Percentiles rank a stretch among this genome's conserved stretches.
Conservation (phyloP, 1,139 yeast genomes). For the Suhomyces bokatorum region DNA sequence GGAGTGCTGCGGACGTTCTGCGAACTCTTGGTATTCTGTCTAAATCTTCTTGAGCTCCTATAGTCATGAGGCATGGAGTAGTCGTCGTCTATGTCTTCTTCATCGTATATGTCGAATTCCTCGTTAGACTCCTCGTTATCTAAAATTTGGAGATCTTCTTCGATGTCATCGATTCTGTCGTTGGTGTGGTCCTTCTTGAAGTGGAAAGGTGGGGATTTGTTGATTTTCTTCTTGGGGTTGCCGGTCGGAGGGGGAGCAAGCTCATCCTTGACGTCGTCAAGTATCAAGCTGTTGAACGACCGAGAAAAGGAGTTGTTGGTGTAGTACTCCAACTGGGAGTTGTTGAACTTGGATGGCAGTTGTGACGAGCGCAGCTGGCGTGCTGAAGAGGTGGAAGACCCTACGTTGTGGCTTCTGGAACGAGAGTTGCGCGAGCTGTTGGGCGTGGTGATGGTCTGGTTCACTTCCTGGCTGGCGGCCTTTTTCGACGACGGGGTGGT, state of each 20-base stretch:
- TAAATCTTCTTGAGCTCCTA: neutral
- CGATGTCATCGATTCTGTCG: constrained; percentile 29
- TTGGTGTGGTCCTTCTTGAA: constrained; percentile 34
- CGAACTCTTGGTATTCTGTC: neutral
- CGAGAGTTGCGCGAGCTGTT: constrained; percentile 2
- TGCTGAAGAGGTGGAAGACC: neutral
- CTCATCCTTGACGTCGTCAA: constrained; percentile 39
- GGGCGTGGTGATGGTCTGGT: constrained; percentile 4
- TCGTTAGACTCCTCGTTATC: constrained; percentile 7
- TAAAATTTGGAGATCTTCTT: constrained; percentile 12
- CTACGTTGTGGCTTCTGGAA: constrained; percentile 2
- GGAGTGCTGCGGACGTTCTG: constrained; percentile 1
- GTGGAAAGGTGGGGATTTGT: constrained; percentile 49
- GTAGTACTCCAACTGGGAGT: constrained; percentile 32
- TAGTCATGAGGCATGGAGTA: neutral
- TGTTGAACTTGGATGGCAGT: constrained; percentile 11
- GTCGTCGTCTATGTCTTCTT: constrained; percentile 8
- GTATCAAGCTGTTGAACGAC: constrained; percentile 46
- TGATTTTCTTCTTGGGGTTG: constrained; percentile 25
- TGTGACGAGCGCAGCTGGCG: constrained; percentile 1
- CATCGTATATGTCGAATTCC: constrained; percentile 9
- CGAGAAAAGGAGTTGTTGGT: constrained; percentile 46
- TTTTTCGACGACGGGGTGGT: constrained; percentile 16
- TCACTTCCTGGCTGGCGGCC: neutral
- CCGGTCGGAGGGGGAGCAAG: constrained; percentile 10